Base-by-base conservation (phyloP, 257 asterid species). In the Oldenlandia corymbosa region DNA sequence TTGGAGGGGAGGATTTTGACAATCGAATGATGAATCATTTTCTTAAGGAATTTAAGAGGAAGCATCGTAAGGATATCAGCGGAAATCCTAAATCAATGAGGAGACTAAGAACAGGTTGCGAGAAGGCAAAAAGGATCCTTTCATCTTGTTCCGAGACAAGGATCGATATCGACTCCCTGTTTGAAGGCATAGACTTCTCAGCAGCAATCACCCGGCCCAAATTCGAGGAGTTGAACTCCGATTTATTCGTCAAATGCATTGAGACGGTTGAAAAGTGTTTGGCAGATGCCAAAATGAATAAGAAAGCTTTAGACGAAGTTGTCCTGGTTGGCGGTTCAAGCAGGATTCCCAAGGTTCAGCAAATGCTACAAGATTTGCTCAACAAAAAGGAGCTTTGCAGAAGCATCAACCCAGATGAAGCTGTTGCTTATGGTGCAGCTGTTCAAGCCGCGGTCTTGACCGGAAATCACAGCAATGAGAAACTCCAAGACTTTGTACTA, bases 341-440 rank as follows among this genome's bases (percentile, higher is more conserved):
- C 24, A 55, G 60, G 60, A 55, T 55, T 11, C 60, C 60, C 16
- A 55, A 55, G 21, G 12, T 30, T 55, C 60, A 55, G 60, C 60
- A 55, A 8, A 1, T 55, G 41, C 7, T 55, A 12, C 60, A 30
- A 17, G 60, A 28, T 14, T 28, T 55, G 12, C 24, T 55, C 0
- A 30, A 55, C 1, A 42, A 42, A 5, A 55, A 55, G 60, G 41
- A 14, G 26, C 60, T 30, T 55, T 55, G 60, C 42, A 55, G 60
- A 30, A 17, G 18, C 41, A 55, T 55, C 60, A 55, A 55, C 20
- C 60, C 60, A 0, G 60, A 55, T 14, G 60, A 55, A 30, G 60
- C 60, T 5, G 60, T 55, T 16, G 60, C 60, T 31, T 53, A 27
- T 13, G 59, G 59, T 0, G 59, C 59, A 53, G 59, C 59, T 20